phyloP scores from a whole-genome alignment of 352 stramenopile species.

The Globisporangium polare region DNA sequence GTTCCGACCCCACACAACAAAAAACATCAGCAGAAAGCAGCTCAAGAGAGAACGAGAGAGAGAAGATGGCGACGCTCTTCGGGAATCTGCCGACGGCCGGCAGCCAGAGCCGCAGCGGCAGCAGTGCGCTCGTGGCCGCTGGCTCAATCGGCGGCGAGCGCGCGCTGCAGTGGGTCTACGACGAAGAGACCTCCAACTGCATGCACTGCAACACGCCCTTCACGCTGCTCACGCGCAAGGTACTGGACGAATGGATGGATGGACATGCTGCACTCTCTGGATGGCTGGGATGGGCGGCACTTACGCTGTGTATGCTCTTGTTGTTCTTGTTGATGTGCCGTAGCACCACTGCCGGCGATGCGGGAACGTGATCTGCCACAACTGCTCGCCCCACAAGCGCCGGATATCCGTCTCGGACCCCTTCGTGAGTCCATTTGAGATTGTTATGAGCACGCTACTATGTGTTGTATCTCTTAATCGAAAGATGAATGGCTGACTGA shows the following conservation, averaged over 20 bases:
- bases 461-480: not conserved
- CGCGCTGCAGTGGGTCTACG: constrained; percentile 75
- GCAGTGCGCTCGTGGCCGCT: constrained; percentile 29
- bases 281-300: not conserved
- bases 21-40: not conserved
- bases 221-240: constrained; percentile 80
- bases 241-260: constrained; percentile 14
- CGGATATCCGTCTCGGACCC: constrained; percentile 76
- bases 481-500: not conserved
- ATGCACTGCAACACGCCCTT: constrained; percentile 88
- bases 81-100: constrained; percentile 60
- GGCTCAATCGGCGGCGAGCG: constrained; percentile 34
- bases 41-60: not conserved
- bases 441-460: not conserved
- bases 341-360: constrained; percentile 82
- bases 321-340: not conserved
- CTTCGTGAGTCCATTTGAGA: constrained; percentile 47
- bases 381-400: constrained; percentile 83
- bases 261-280: not conserved
- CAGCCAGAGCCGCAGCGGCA: constrained; percentile 18
- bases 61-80: constrained; percentile 65
- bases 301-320: not conserved
- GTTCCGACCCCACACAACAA: not conserved
- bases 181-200: constrained; percentile 82
- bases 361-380: constrained; percentile 83